A percentile compares a stretch with the other conserved stretches of the same genome.
Evolutionary conservation across 2,329 filamentous ascomycete genomes (phyloP).

Genomic region (Magnaporthales sp.): DNA sequence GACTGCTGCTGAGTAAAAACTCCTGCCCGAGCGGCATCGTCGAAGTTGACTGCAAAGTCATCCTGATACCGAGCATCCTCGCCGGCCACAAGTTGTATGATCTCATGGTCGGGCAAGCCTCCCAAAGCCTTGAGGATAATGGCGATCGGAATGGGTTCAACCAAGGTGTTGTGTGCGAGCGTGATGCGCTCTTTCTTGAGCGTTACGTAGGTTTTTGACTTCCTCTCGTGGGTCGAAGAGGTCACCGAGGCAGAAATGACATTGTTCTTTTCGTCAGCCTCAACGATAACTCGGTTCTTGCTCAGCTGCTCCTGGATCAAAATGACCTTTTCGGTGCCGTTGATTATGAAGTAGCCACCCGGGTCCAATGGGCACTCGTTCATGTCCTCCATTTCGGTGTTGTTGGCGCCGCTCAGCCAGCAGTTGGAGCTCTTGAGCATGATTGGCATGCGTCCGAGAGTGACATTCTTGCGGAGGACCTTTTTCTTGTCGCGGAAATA

Average conservation of each 20-base stretch:
- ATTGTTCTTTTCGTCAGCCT: conserved; percentile 84
- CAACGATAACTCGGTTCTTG: conserved; percentile 98
- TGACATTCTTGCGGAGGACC: conserved; percentile 66
- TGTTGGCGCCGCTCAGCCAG: conserved; percentile 72
- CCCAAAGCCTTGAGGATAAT: conserved; percentile 90
- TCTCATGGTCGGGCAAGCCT: conserved; percentile 89
- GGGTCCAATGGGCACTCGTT: conserved; percentile 95
- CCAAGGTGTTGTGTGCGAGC: conserved; percentile 85
- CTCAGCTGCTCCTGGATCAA: conserved; percentile 96
- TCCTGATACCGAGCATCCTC: conserved; percentile 86
- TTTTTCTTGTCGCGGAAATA: conserved; percentile 76
- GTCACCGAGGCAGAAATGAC: conserved; percentile 94
- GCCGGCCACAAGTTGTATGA: conserved; percentile 82
- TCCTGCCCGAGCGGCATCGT: conserved; percentile 75
- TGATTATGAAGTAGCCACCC: conserved; percentile 95
- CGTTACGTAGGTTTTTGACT: conserved; percentile 94
- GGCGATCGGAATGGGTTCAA: conserved; percentile 90
- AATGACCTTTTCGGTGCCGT: conserved; percentile 97
- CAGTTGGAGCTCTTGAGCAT: conserved; percentile 97
- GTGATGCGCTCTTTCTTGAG: conserved; percentile 89
- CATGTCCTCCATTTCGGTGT: conserved; percentile 81
- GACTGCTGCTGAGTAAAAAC: conserved; percentile 94
- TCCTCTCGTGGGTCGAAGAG: conserved; percentile 93
- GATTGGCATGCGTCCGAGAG: conserved; percentile 85
- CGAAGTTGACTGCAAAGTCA: conserved; percentile 90